phyloP scores from a whole-genome alignment of 768 basidiomycete species.

The Lactarius trivialis region DNA sequence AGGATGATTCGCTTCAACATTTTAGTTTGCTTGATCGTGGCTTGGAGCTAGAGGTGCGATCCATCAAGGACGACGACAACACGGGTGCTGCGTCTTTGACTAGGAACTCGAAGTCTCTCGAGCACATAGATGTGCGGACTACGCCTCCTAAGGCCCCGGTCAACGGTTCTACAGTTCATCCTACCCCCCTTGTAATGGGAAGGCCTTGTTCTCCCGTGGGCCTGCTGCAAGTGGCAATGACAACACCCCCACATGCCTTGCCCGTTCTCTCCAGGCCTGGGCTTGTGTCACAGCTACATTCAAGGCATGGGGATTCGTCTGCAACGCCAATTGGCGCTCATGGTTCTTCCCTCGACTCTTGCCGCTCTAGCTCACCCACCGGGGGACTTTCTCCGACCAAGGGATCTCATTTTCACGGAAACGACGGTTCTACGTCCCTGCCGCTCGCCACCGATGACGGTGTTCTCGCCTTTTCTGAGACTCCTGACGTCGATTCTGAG shows the following conservation, averaged over 20 bases:
- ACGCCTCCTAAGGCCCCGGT: background rate
- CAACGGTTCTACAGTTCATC: background rate
- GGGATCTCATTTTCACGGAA: background rate
- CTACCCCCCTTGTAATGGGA: background rate
- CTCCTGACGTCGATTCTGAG: background rate
- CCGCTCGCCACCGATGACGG: background rate
- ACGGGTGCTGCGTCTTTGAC: background rate
- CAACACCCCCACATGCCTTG: background rate
- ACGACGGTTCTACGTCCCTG: background rate
- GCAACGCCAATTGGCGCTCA: background rate
- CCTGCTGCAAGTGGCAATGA: background rate
- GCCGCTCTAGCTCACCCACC: background rate
- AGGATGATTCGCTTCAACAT: background rate
- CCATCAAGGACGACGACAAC: background rate
- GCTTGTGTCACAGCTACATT: background rate
- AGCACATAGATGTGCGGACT: background rate
- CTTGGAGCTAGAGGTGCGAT: background rate
- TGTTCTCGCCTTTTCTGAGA: background rate
- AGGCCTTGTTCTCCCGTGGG: background rate
- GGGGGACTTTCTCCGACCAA: background rate
- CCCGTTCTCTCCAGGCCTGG: background rate
- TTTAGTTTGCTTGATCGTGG: background rate
- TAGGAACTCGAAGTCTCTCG: background rate
- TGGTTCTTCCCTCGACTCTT: background rate
- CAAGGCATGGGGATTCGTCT: background rate